phyloP scores from a whole-genome alignment of 2,329 filamentous ascomycete species.

The Cryphonectria parasitica region DNA sequence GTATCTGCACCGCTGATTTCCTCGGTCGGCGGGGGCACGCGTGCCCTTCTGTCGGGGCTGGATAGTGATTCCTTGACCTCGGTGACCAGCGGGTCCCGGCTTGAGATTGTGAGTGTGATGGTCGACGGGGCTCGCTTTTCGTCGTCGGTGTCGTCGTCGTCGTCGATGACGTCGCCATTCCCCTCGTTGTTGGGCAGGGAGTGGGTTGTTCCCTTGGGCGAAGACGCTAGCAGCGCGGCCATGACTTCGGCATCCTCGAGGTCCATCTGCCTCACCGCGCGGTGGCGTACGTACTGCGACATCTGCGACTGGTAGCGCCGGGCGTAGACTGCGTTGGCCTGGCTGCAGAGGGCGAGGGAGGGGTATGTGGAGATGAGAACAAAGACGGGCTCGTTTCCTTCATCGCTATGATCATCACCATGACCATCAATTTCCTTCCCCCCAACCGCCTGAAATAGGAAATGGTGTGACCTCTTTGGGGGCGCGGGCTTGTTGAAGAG shows the following conservation, averaged over 20 bases:
- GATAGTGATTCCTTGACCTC: conserved; percentile 24
- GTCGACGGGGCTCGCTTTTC: neutral
- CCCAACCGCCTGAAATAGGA: conserved; percentile 23
- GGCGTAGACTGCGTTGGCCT: conserved; percentile 26
- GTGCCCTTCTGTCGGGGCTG: conserved; percentile 9
- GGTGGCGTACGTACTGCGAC: conserved; percentile 14
- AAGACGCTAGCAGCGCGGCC: conserved; percentile 17
- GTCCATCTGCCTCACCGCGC: conserved; percentile 23
- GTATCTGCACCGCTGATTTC: conserved; percentile 27
- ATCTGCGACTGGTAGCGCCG: conserved; percentile 21
- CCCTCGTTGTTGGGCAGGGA: neutral
- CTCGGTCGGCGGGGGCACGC: conserved; percentile 19
- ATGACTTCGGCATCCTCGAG: conserved; percentile 25
- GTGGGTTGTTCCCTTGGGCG: neutral
- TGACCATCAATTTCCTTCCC: too few species aligned
- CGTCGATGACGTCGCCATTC: neutral
- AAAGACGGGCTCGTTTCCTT: conserved; percentile 9
- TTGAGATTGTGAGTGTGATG: conserved; percentile 20
- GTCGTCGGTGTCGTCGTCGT: neutral
- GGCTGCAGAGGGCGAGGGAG: conserved; percentile 27
- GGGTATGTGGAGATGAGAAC: conserved; percentile 28
- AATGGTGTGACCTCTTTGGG: conserved; percentile 22
- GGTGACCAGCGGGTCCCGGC: conserved; percentile 17
- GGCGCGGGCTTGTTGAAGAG: conserved; percentile 15
- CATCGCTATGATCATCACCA: neutral